These are phyloP conservation scores for Clausena lansium DNA, from an alignment of 345 rosid species.

Conservation along the genomic window DNA sequence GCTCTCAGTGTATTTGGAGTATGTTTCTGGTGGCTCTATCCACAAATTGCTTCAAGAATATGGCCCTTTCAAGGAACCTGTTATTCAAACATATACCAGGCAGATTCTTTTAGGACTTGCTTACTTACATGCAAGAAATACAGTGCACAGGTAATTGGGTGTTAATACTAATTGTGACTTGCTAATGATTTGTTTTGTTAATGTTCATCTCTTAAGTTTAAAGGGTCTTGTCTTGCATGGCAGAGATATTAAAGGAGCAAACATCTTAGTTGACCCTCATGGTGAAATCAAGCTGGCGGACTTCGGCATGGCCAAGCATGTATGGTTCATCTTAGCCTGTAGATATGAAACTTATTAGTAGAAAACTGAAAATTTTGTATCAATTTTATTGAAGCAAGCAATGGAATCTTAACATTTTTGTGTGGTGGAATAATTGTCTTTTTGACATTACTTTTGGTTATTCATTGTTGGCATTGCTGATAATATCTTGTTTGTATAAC, in stretches of 20 bases:
- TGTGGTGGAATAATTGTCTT: not conserved
- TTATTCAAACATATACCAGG: constrained; percentile 86
- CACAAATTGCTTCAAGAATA: constrained; percentile 92
- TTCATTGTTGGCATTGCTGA: constrained; percentile 18
- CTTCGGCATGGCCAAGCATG: constrained; percentile 99
- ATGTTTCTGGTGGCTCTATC: constrained; percentile 94
- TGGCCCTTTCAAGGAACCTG: constrained; percentile 88
- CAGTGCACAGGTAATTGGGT: constrained; percentile 77
- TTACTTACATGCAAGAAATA: constrained; percentile 86
- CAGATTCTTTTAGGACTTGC: constrained; percentile 89
- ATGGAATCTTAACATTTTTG: not conserved
- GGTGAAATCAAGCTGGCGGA: constrained; percentile 96
- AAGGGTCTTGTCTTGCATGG: constrained; percentile 18
- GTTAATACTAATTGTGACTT: constrained; percentile 10
- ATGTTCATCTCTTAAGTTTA: constrained; percentile 1
- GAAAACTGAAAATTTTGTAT: not conserved
- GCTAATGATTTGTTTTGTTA: not conserved
- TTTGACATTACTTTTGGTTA: constrained; percentile 1
- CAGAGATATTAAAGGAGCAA: constrained; percentile 98
- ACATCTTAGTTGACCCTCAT: constrained; percentile 89
- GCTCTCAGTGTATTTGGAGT: constrained; percentile 94
- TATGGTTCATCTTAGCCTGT: constrained; percentile 28
- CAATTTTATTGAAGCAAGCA: not conserved
- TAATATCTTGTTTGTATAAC: constrained; percentile 22
- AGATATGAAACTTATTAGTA: not conserved